Conservation (phyloP, 495 filamentous ascomycete species). For the Stereocaulon alpinum region DNA sequence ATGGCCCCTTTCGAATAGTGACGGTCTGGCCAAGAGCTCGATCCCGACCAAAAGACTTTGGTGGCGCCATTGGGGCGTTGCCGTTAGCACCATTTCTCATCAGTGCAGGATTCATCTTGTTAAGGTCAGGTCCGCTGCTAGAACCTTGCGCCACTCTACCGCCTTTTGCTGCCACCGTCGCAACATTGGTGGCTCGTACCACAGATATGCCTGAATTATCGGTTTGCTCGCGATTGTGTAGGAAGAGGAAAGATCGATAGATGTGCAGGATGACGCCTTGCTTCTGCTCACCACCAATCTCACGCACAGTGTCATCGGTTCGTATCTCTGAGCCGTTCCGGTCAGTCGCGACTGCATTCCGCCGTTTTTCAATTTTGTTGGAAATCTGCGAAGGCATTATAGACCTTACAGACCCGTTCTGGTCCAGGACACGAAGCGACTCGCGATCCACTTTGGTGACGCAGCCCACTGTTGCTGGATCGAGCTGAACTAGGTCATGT, state of each 20-base stretch:
- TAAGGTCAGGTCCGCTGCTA: slow-evolving; percentile 58
- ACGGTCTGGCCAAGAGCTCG: slow-evolving; percentile 86
- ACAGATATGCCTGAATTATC: slow-evolving; percentile 91
- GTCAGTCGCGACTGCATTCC: slow-evolving; percentile 81
- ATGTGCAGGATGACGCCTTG: slow-evolving; percentile 87
- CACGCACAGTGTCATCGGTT: slow-evolving; percentile 82
- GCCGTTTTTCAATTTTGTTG: slow-evolving; percentile 69
- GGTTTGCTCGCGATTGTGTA: slow-evolving; percentile 69
- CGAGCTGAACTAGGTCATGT: slow-evolving; percentile 88
- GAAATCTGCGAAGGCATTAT: slow-evolving; percentile 85
- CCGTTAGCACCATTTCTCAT: slow-evolving; percentile 46
- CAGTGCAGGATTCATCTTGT: slow-evolving; percentile 86
- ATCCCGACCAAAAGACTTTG: slow-evolving; percentile 67
- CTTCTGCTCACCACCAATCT: slow-evolving; percentile 73
- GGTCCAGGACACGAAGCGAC: slow-evolving; percentile 78
- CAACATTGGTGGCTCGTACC: slow-evolving; percentile 71
- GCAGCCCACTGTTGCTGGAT: slow-evolving; percentile 81
- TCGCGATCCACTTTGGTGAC: slow-evolving; percentile 93
- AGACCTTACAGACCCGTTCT: slow-evolving; percentile 70
- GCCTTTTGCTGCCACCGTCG: slow-evolving; percentile 84
- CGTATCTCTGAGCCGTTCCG: slow-evolving; percentile 89
- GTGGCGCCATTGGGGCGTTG: slow-evolving; percentile 59
- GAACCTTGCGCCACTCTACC: slow-evolving; percentile 47
- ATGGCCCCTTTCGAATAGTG: slow-evolving; percentile 66
- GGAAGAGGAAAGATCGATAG: slow-evolving; percentile 76